Evolutionary conservation across 1,284 basidiomycete genomes (phyloP).

Genomic region (Sutorius eximius): DNA sequence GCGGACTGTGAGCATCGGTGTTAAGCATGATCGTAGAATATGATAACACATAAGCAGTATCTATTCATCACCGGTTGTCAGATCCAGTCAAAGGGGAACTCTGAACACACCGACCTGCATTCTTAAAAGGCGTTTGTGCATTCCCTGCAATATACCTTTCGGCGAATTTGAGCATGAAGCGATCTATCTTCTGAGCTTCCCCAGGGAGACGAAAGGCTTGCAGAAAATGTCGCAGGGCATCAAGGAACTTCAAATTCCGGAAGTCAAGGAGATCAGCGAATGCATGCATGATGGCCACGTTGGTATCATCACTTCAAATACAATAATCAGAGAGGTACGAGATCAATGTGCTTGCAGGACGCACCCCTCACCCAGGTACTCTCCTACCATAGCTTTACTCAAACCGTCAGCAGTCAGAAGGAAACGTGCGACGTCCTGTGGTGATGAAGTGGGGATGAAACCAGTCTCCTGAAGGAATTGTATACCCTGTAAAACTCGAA

Average conservation of each 20-base stretch:
- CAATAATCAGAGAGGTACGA: conserved; percentile 9
- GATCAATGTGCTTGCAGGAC: conserved; percentile 28
- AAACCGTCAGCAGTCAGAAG: conserved; percentile 90
- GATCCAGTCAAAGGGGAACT: background rate
- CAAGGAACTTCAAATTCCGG: conserved; percentile 76
- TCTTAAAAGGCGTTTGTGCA: conserved; percentile 77
- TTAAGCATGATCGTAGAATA: conserved; percentile 95
- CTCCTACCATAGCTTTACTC: conserved; percentile 95
- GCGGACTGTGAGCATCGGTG: conserved; percentile 93
- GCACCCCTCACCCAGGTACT: conserved; percentile 96
- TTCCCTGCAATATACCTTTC: conserved; percentile 92
- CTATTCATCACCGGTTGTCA: conserved; percentile 41
- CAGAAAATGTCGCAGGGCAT: conserved; percentile 84
- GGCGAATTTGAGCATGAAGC: conserved; percentile 98
- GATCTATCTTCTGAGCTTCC: conserved; percentile 96
- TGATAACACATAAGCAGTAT: conserved; percentile 90
- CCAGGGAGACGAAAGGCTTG: conserved; percentile 95
- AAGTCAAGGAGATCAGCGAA: conserved; percentile 93
- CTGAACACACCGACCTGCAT: conserved; percentile 54
- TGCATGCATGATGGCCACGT: conserved; percentile 93
- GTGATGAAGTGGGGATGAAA: conserved; percentile 78
- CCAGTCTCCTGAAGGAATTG: conserved; percentile 88
- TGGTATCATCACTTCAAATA: conserved; percentile 70
- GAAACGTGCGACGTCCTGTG: conserved; percentile 86
- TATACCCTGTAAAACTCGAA: conserved; percentile 62